These are phyloP conservation scores for Venturia asperata DNA, from an alignment of 2,329 filamentous ascomycete genomes.

Conservation along the genomic window DNA sequence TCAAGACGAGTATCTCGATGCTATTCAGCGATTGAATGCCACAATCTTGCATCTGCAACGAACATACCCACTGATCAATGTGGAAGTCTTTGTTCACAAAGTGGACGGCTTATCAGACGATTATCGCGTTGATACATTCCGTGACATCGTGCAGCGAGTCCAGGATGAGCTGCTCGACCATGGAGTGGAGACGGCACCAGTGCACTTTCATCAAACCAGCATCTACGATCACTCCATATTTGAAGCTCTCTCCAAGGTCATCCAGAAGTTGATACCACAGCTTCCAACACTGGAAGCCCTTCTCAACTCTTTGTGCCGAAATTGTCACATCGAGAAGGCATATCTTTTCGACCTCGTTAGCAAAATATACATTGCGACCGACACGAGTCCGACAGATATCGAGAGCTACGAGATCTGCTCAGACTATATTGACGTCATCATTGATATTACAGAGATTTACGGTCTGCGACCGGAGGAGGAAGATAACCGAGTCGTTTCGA, in stretches of 20 bases:
- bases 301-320: conserved; percentile 87
- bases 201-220: conserved; percentile 91
- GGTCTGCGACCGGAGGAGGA: conserved; percentile 53
- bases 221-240: conserved; percentile 99
- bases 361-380: conserved; percentile 98
- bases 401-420: conserved; percentile 97
- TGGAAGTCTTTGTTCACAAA: conserved; percentile 98
- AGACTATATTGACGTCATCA: conserved; percentile 97
- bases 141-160: conserved; percentile 92
- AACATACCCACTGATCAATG: conserved; percentile 85
- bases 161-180: conserved; percentile 92
- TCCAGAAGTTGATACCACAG: conserved; percentile 93
- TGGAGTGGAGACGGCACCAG: conserved; percentile 85
- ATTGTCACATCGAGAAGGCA: conserved; percentile 93
- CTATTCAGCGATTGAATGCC: conserved; percentile 75
- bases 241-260: conserved; percentile 96
- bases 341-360: conserved; percentile 96
- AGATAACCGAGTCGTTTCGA: conserved; percentile 21
- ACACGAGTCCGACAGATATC: conserved; percentile 88
- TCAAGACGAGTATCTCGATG: conserved; percentile 94
- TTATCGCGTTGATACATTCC: conserved; percentile 91
- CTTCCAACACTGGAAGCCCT: conserved; percentile 88
- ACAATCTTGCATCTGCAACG: conserved; percentile 86
- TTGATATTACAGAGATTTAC: conserved; percentile 93
- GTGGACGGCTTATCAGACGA: conserved; percentile 96